Evolutionary conservation across 1,284 basidiomycete species (phyloP).

Genomic region (Psilocybe mexicana): DNA sequence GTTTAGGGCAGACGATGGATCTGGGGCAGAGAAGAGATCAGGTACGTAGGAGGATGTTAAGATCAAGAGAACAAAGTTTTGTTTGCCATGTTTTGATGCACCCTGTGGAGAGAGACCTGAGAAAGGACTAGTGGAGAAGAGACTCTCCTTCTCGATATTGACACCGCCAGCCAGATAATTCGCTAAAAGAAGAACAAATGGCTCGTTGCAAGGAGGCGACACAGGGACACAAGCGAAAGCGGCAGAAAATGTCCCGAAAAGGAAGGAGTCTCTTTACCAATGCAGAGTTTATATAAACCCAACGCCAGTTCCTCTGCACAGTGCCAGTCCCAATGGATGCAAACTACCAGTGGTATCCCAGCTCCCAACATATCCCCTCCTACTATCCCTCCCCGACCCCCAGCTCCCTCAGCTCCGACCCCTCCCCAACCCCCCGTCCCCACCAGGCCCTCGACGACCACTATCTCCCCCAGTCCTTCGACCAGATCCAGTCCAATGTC

Average conservation of each 20-base stretch:
- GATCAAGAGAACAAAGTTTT: slow-evolving; percentile 10
- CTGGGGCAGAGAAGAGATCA: slow-evolving; percentile 10
- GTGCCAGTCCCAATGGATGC: slow-evolving; percentile 5
- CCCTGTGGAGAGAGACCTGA: slow-evolving; percentile 8
- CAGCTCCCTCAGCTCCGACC: slow-evolving; percentile 30
- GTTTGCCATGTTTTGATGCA: slow-evolving; percentile 11
- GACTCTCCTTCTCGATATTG: no score
- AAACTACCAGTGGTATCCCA: slow-evolving; percentile 12
- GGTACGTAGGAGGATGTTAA: slow-evolving; percentile 15
- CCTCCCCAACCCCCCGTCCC: slow-evolving; percentile 26
- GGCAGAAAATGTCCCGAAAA: slow-evolving; percentile 13
- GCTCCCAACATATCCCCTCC: neutral
- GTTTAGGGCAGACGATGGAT: slow-evolving; percentile 3
- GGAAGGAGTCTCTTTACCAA: slow-evolving; percentile 3
- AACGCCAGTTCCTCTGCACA: neutral
- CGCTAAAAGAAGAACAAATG: slow-evolving; percentile 2
- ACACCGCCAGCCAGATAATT: no score
- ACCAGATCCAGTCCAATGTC: slow-evolving; percentile 51
- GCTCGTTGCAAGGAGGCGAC: slow-evolving; percentile 5
- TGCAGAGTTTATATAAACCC: neutral
- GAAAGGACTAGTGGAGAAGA: no score
- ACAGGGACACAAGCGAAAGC: slow-evolving; percentile 4
- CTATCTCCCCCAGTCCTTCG: slow-evolving; percentile 10
- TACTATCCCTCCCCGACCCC: slow-evolving; percentile 39
- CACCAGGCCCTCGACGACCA: slow-evolving; percentile 15